Evolutionary conservation across 2,329 filamentous ascomycete species (phyloP), one percentile per base, ranked within the genome.

Genomic region (Exophiala lecanii-corni): DNA sequence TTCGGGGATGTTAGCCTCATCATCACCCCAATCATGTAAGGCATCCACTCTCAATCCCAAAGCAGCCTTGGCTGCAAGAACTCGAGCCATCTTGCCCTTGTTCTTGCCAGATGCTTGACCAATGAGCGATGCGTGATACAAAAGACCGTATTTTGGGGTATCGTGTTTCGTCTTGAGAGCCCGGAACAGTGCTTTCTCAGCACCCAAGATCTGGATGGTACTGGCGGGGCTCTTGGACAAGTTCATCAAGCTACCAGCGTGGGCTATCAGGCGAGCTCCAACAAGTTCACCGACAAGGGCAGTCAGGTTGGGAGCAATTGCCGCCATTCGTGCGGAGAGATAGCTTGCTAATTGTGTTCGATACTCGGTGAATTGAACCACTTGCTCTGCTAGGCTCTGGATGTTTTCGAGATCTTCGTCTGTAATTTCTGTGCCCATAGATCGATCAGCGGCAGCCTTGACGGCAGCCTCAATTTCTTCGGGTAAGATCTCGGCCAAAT

Each of bases 91-190:
- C 76, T 98, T 98, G 59, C 92, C 92, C 82, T 98, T 98, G 76
- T 97, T 97, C 74, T 88, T 91, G 60, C 92, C 92, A 15, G 87
- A 94, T 20, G 92, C 92, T 72, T 98, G 92, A 33, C 92, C 94
- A 54, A 98, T 94, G 34, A 98, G 79, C 19, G 87, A 92, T 36
- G 86, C 85, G 68, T 94, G 86, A 71, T 92, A 94, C 64, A 94
- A 87, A 54, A 94, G 77, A 77, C 92, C 92, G 61, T 97, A 98
- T 71, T 97, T 98, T 62, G 92, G 92, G 28, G 92, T 98, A 62
- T 96, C 89, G 68, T 97, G 91, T 78, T 98, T 97, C 37, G 92
- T 98, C 80, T 98, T 98, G 53, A 98, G 76, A 15, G 92, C 92
- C 61, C 92, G 83, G 83, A 98, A 98, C 33, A 98, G 81, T 5